A percentile compares a stretch with the other conserved stretches of the same genome.
These are phyloP conservation scores for Chlorella sorokiniana DNA, from an alignment of 139 green algal species.

Conservation along the genomic window DNA sequence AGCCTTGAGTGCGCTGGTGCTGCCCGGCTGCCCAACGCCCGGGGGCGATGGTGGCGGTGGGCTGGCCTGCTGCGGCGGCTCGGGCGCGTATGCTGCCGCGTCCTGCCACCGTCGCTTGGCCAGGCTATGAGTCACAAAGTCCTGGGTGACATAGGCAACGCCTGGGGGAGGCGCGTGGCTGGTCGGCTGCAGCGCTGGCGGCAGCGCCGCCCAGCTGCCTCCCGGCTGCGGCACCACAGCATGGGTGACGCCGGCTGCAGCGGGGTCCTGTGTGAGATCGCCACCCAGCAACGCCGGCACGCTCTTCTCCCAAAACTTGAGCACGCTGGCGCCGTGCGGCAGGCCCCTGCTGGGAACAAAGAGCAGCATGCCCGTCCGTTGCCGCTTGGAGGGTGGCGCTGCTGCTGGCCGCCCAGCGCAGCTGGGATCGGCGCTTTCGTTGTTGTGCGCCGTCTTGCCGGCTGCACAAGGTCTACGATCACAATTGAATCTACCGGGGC, in stretches of 20 bases:
- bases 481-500: too few species aligned
- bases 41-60: not conserved
- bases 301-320: not conserved
- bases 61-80: not conserved
- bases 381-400: not conserved
- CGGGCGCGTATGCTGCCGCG: not conserved
- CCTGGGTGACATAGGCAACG: not conserved
- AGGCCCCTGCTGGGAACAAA: not conserved
- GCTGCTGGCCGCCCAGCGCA: too few species aligned
- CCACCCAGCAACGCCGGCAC: not conserved
- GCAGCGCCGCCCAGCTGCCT: not conserved
- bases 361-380: not conserved
- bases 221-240: conserved; percentile 7
- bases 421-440: too few species aligned
- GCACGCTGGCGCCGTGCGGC: not conserved
- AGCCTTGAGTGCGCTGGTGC: not conserved
- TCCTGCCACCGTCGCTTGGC: not conserved
- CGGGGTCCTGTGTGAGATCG: not conserved
- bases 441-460: too few species aligned
- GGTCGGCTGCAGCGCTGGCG: not conserved
- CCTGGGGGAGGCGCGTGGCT: not conserved
- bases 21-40: not conserved
- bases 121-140: conserved; percentile 2
- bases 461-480: too few species aligned
- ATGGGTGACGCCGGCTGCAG: not conserved